Percentiles rank a stretch among this genome's conserved stretches.
Evolutionary conservation across 257 asterid species (phyloP).

Genomic region (Primulina tabacum): DNA sequence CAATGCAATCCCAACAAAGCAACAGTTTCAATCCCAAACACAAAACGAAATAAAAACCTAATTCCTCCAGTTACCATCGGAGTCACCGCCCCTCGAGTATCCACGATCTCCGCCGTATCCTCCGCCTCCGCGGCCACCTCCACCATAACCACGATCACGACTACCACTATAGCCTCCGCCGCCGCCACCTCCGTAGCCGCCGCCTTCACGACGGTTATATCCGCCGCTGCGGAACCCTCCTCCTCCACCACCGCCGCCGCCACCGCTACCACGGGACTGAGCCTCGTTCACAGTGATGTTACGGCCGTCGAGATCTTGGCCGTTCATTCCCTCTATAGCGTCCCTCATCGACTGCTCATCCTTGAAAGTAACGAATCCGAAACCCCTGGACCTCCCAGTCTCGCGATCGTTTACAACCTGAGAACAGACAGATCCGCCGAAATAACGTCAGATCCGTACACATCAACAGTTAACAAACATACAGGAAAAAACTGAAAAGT

Average conservation of each 20-base stretch:
- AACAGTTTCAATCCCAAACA: neutral
- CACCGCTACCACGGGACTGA: constrained; percentile 75
- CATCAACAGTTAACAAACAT: no score
- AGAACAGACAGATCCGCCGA: neutral
- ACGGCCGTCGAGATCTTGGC: constrained; percentile 79
- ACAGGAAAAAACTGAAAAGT: constrained; percentile 25
- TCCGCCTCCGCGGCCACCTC: constrained; percentile 35
- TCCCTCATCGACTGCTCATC: constrained; percentile 75
- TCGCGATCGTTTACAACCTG: constrained; percentile 86
- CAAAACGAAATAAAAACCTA: neutral
- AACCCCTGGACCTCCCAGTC: constrained; percentile 94
- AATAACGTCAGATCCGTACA: constrained; percentile 29
- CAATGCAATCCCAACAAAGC: neutral
- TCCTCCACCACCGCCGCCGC: constrained; percentile 35
- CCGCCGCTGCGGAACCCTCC: constrained; percentile 42
- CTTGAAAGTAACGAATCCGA: constrained; percentile 83
- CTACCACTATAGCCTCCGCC: constrained; percentile 27
- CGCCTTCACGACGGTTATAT: constrained; percentile 28
- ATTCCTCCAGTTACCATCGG: constrained; percentile 68
- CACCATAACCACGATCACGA: constrained; percentile 26
- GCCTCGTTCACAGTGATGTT: constrained; percentile 91
- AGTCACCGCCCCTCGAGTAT: constrained; percentile 27
- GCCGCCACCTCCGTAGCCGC: constrained; percentile 22
- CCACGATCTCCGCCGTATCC: constrained; percentile 31
- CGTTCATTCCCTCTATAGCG: constrained; percentile 85